phyloP scores from a whole-genome alignment of 2,329 filamentous ascomycete genomes.

The Xylaria sp. region DNA sequence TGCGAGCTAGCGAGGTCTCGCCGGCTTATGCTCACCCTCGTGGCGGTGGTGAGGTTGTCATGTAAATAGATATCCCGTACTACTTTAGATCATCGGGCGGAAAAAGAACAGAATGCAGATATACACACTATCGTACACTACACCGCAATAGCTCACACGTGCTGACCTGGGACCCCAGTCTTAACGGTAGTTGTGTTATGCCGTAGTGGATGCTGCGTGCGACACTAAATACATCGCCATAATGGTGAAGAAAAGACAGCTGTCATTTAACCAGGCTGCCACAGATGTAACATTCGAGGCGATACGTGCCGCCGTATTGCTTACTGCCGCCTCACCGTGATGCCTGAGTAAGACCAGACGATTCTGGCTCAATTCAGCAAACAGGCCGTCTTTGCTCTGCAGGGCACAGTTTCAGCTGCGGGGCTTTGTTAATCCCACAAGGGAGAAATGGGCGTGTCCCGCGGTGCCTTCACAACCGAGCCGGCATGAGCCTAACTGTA shows the following conservation, averaged over 20 bases:
- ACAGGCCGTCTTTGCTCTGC: slow-evolving; percentile 28
- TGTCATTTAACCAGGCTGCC: slow-evolving; percentile 8
- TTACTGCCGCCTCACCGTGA: slow-evolving; percentile 30
- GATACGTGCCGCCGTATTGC: slow-evolving; percentile 36
- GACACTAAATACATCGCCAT: background rate
- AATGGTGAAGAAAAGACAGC: background rate
- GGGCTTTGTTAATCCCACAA: slow-evolving; percentile 26
- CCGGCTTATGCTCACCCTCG: slow-evolving; percentile 5
- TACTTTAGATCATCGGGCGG: background rate
- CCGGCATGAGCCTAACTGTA: slow-evolving; percentile 14
- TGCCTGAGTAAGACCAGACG: slow-evolving; percentile 33
- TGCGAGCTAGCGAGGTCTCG: background rate
- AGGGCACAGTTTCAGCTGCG: slow-evolving; percentile 38
- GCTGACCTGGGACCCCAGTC: slow-evolving; percentile 18
- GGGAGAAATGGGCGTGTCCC: slow-evolving; percentile 4
- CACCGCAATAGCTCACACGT: slow-evolving; percentile 6
- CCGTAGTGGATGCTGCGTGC: slow-evolving; percentile 17
- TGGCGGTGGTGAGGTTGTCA: background rate
- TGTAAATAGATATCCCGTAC: background rate
- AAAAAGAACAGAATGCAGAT: background rate
- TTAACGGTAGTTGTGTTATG: slow-evolving; percentile 22
- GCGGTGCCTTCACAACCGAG: slow-evolving; percentile 13
- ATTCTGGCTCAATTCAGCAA: slow-evolving; percentile 35
- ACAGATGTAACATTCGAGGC: slow-evolving; percentile 19
- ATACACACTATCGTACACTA: background rate